Base-by-base conservation (phyloP, 106 monocot species). In the Platanthera zijinensis region DNA sequence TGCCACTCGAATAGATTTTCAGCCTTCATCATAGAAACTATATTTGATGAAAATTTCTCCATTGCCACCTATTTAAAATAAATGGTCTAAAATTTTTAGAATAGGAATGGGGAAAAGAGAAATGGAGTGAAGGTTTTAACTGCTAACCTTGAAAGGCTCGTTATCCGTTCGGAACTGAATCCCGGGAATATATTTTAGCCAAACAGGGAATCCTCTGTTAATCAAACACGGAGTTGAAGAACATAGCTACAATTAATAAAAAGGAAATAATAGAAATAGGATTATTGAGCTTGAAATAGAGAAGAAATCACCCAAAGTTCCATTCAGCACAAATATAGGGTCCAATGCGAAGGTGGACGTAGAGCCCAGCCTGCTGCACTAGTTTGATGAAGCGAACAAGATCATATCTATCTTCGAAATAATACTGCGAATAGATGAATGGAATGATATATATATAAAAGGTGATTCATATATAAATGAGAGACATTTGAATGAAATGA, bases 281-380 rank as follows among this genome's bases (percentile, higher is more conserved):
- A 19, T 14, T 7, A 66, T 32, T 10, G 8, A 32, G 13, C 51
- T 67, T 51, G 21, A 8, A 75, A 32, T 17, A 73, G 10, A 75
- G 45, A n/a, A 39, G 10, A 75, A 72, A 56, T 47, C 57, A 84
- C 84, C 84, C 84, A 81, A 77, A 84, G 57, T 84, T 84, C 84
- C 84, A 84, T 77, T 84, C 84, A 69, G 84, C 84, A 61, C 84
- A 84, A 74, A 74, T 72, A 78, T 84, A 84, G 19, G 84, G 84
- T 0, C 84, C 84, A 73, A 84, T 84, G 62, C 84, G 77, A 10
- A 84, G 77, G 69, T 77, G 46, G 48, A 69, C 84, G 67, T 74
- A 84, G 28, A 84, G 80, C 8, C 84, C 84, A 48, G 84, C 80
- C 28, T 81, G 30, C 50, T 81, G 77, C 11, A 84, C 77, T 48